Evolutionary conservation across 2,329 filamentous ascomycete genomes (phyloP), one percentile per base, ranked within the genome.

Genomic region (Aspergillus novofumigatus): DNA sequence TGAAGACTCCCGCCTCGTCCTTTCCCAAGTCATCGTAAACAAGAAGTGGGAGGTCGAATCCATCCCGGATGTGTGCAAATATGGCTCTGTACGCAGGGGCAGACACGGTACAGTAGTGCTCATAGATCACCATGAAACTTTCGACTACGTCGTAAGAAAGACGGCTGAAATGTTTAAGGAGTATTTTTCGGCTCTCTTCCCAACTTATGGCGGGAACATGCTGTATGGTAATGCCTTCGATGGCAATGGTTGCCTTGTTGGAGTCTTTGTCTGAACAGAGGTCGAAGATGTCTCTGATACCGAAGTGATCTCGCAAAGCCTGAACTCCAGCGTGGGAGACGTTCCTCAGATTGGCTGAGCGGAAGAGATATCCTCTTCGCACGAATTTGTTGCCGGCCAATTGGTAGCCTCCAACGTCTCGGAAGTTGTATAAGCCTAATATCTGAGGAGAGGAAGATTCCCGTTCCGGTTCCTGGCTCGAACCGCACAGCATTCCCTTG

Each of bases 1-100:
- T 83, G 48, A 91, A 74, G 4, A 92, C 80, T 2, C 89, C 89
- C 0, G 89, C 92, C 47, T 89, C 80, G 70, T 92, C 89, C 72
- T 92, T 92, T 11, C 89, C 89, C 0, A 87, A 88, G 0, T 88
- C 89, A 71, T 89, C 92, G 67, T 92, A 88, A 7, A 91, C 76
- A 6, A 91, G 76, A 9, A 88, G 72, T 7, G 86, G 84, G 1
- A 75, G 60, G 2, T 73, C 65, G 2, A 78, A 62, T 17, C 57
- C 21, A 10, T 55, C 54, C 8, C 54, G 25, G 11, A 55, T 8
- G 26, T 52, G 35, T 2, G 49, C 29, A 26, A 55, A n/a, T 8
- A 55, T 47, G 5, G 44, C 25, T 11, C 23, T 28, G 32, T 45
- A 55, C 1, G 41, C 49, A 10, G 50, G 32, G 3, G 21, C 23